Conservation (phyloP, 139 green algal species). For the Picochlorum sp. region DNA sequence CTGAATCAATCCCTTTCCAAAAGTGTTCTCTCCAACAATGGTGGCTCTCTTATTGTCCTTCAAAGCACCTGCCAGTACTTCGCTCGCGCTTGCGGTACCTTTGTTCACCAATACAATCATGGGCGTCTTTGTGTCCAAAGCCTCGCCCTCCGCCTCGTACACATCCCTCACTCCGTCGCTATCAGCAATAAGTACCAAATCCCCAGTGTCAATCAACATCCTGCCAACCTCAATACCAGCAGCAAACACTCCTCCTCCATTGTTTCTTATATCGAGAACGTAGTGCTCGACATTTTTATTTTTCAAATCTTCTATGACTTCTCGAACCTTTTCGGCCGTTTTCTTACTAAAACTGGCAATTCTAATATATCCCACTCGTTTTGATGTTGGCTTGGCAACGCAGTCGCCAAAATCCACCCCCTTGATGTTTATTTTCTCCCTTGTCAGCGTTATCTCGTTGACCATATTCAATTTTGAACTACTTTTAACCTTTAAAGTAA, state of each 20-base stretch:
- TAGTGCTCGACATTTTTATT: constrained; percentile 16
- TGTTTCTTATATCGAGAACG: constrained; percentile 92
- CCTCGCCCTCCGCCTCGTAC: constrained; percentile 61
- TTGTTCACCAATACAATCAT: constrained; percentile 86
- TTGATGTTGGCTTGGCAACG: constrained; percentile 44
- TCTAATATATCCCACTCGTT: constrained; percentile 70
- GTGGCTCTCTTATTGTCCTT: constrained; percentile 74
- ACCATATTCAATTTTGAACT: neutral
- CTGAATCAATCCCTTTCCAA: constrained; percentile 97
- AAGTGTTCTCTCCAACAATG: constrained; percentile 80
- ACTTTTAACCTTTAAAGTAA: constrained; percentile 26
- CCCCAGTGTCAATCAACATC: constrained; percentile 63
- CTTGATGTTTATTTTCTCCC: constrained; percentile 58
- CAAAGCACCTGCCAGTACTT: constrained; percentile 90
- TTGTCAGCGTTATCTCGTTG: constrained; percentile 27
- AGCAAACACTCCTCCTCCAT: constrained; percentile 89
- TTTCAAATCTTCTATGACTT: constrained; percentile 50
- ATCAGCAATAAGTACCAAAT: constrained; percentile 93
- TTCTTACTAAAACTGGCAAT: constrained; percentile 82
- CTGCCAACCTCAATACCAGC: constrained; percentile 78
- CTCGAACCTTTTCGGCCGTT: constrained; percentile 45
- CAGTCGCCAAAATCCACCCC: constrained; percentile 47
- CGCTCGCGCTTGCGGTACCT: constrained; percentile 84
- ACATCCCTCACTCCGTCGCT: constrained; percentile 78
- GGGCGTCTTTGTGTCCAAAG: constrained; percentile 38